Evolutionary conservation across 1,139 yeast genomes (phyloP).

Genomic region (Taphrina populina): DNA sequence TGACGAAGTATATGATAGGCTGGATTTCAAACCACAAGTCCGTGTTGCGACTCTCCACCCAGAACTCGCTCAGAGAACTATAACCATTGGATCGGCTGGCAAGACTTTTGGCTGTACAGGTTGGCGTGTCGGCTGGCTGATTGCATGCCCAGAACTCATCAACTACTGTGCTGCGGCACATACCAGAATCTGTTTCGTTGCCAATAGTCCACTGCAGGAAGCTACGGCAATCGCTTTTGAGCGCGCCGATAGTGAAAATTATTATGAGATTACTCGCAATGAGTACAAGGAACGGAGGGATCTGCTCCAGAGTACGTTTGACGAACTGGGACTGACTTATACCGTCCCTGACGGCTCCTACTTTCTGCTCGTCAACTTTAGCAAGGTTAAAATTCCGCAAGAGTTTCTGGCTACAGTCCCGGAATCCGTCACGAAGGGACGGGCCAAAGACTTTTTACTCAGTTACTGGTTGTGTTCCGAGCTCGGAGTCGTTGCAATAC

Average conservation of each 20-base stretch:
- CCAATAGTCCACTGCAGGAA: conserved; percentile 92
- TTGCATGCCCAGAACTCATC: conserved; percentile 79
- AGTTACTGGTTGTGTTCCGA: conserved; percentile 93
- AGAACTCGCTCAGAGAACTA: conserved; percentile 72
- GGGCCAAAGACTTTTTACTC: conserved; percentile 79
- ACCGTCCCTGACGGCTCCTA: conserved; percentile 91
- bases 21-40: conserved; percentile 71
- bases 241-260: conserved; percentile 59
- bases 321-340: conserved; percentile 82
- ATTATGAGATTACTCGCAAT: conserved; percentile 66
- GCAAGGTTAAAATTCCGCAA: conserved; percentile 73
- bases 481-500: conserved; percentile 91
- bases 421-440: conserved; percentile 57
- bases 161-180: conserved; percentile 85
- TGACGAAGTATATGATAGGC: conserved; percentile 93
- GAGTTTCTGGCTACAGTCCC: conserved; percentile 63
- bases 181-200: conserved; percentile 60
- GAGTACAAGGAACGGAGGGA: conserved; percentile 69
- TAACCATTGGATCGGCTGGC: conserved; percentile 96
- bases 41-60: conserved; percentile 81
- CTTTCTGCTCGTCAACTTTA: conserved; percentile 81
- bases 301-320: conserved; percentile 72
- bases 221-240: conserved; percentile 78
- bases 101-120: conserved; percentile 97
- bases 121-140: conserved; percentile 96